Evolutionary conservation across 2,329 filamentous ascomycete species (phyloP).

Genomic region (Orbilia brochopaga): DNA sequence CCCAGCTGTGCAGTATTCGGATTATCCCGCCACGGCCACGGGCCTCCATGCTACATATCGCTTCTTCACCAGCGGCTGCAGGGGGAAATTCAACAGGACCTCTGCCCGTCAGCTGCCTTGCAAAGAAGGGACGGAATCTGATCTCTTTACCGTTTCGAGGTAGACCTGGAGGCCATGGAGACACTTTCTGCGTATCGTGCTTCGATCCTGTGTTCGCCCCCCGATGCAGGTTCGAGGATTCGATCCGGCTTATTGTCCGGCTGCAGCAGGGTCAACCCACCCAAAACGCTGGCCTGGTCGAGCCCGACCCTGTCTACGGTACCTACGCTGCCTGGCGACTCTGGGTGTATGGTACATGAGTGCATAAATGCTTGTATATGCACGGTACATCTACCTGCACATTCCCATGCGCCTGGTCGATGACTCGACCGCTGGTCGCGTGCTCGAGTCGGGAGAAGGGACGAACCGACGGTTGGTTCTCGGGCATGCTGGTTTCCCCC

Average conservation of each 20-base stretch:
- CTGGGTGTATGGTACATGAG: background rate
- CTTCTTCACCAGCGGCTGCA: background rate
- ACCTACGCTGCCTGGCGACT: too few relatives aligned
- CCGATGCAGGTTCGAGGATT: background rate
- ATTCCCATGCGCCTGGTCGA: background rate
- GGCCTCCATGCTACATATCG: background rate
- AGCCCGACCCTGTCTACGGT: too few relatives aligned
- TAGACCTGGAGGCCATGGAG: background rate
- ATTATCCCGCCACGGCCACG: too few relatives aligned
- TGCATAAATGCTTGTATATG: too few relatives aligned
- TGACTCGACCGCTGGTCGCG: slow-evolving; percentile 15
- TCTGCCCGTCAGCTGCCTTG: background rate
- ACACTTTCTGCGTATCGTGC: slow-evolving; percentile 3
- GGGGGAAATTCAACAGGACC: background rate
- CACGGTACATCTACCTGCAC: too few relatives aligned
- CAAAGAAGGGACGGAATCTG: background rate
- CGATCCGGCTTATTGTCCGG: background rate
- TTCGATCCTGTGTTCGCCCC: background rate
- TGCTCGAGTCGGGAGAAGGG: slow-evolving; percentile 40
- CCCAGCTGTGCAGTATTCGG: too few relatives aligned
- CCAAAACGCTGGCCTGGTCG: too few relatives aligned
- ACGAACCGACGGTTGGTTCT: slow-evolving; percentile 39
- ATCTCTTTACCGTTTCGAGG: background rate
- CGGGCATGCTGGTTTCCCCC: background rate
- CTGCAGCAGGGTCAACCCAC: too few relatives aligned